phyloP scores from a whole-genome alignment of 208 protist genomes.

The Endotrypanum monterogeii region DNA sequence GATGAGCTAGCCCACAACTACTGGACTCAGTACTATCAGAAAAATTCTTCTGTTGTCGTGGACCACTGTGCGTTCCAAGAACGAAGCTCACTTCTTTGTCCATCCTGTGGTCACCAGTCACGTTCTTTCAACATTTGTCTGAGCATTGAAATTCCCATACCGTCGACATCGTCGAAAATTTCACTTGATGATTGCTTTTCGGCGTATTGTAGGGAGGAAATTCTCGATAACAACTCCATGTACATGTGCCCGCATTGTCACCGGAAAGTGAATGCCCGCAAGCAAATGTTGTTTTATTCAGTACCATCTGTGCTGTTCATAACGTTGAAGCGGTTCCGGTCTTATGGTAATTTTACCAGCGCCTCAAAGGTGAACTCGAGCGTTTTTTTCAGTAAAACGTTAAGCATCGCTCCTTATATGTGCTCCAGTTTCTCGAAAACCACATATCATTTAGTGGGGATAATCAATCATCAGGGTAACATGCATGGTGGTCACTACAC shows the following conservation, averaged over 20 bases:
- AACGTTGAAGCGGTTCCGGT: constrained; percentile 85
- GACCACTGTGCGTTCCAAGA: constrained; percentile 86
- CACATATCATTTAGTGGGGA: constrained; percentile 74
- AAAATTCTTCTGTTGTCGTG: constrained; percentile 94
- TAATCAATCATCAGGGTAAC: constrained; percentile 92
- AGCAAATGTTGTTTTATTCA: constrained; percentile 81
- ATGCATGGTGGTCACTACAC: constrained; percentile 94
- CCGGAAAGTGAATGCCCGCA: constrained; percentile 67
- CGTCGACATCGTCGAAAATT: constrained; percentile 19
- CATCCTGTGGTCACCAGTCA: constrained; percentile 62
- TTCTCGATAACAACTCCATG: constrained; percentile 64
- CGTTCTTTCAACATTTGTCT: constrained; percentile 57
- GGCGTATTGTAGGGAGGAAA: constrained; percentile 76
- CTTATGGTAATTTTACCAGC: constrained; percentile 77
- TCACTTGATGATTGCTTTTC: constrained; percentile 79
- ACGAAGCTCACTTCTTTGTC: constrained; percentile 67
- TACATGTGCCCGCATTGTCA: constrained; percentile 71
- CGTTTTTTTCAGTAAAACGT: constrained; percentile 67
- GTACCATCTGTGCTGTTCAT: constrained; percentile 80
- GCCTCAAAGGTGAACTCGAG: constrained; percentile 56
- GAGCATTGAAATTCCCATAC: constrained; percentile 81
- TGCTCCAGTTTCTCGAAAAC: constrained; percentile 46
- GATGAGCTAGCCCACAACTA: constrained; percentile 69
- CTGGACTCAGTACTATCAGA: constrained; percentile 76
- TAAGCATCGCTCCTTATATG: constrained; percentile 78